Base-by-base conservation (phyloP, 345 rosid species). In the Citrus inodora region DNA sequence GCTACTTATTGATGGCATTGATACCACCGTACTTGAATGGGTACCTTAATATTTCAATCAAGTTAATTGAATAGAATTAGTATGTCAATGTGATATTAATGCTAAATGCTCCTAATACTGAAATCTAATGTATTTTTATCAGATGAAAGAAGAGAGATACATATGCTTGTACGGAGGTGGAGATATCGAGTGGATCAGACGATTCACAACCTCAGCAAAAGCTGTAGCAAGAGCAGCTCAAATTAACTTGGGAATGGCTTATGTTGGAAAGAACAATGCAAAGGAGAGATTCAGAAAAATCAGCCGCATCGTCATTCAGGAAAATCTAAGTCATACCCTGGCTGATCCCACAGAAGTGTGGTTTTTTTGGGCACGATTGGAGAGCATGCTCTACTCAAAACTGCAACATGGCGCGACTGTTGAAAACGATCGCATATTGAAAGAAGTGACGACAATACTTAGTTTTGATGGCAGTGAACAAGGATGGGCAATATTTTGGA, bases 351-450 rank as follows among this genome's bases (percentile, higher is more conserved):
- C 74, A 1, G 25, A 16, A 7, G 56, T 75, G 70, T 75, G 87
- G 85, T 81, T 71, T 73, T 87, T 87, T 32, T 87, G 88, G 90
- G 67, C 73, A 14, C 68, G 87, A 46, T 62, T 85, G 32, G 87
- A 87, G 75, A 81, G 82, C 88, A 85, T 87, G 81, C 68, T 81
- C 37, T 60, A 85, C 80, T 80, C 86, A 2, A 83, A 78, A 69
- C 25, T 81, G 56, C 84, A 84, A 53, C 81, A 25, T 0, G 83
- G 85, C 10, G 76, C 24, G 82, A 68, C 63, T 0, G 68, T 13
- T 0, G 78, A 73, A 56, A 66, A 53, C 4, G 89, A 87, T 71
- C 42, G 13, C 5, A 60, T 83, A 40, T 81, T 83, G 88, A 75
- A 13, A 21, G 84, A 86, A 46, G 73, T 86, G n/a, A 76, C 70